These are phyloP conservation scores for Macrocybe gigantea DNA, from an alignment of 768 basidiomycete species.

Conservation along the genomic window DNA sequence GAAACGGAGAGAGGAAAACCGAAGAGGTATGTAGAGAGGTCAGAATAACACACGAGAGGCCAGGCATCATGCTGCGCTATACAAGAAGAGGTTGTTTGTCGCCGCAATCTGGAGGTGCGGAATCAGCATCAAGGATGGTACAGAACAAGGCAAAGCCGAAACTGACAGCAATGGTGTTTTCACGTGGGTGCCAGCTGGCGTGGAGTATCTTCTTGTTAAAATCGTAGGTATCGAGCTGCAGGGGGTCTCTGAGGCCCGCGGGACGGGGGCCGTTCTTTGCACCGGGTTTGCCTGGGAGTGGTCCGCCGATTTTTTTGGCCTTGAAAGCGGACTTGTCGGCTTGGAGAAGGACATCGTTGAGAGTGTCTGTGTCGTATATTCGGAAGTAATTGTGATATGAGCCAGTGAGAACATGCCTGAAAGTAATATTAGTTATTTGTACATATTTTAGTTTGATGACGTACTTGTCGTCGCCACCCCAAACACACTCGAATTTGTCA, in stretches of 20 bases:
- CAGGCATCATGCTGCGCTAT: slow-evolving; percentile 56
- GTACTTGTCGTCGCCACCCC: slow-evolving; percentile 93
- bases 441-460: slow-evolving; percentile 27
- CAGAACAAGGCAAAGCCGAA: background rate
- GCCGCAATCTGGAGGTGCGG: slow-evolving; percentile 71
- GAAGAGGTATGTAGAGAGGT: slow-evolving; percentile 7
- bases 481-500: slow-evolving; percentile 99
- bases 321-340: slow-evolving; percentile 99
- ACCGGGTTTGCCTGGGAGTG: slow-evolving; percentile 62
- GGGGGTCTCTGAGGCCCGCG: slow-evolving; percentile 71
- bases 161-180: slow-evolving; percentile 96
- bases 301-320: slow-evolving; percentile 96
- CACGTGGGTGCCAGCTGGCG: slow-evolving; percentile 95
- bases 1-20: slow-evolving; percentile 1
- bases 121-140: background rate
- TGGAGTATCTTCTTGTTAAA: slow-evolving; percentile 98
- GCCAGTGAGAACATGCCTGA: slow-evolving; percentile 93
- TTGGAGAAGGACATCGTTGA: slow-evolving; percentile 89
- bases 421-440: slow-evolving; percentile 11
- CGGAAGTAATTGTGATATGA: slow-evolving; percentile 99
- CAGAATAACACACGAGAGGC: slow-evolving; percentile 8
- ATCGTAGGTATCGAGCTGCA: slow-evolving; percentile 83
- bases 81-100: slow-evolving; percentile 92
- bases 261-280: slow-evolving; percentile 74
- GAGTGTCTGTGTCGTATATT: slow-evolving; percentile 90